Evolutionary conservation across 2,329 filamentous ascomycete genomes (phyloP).

Genomic region (Fusarium tanahbumbuense): DNA sequence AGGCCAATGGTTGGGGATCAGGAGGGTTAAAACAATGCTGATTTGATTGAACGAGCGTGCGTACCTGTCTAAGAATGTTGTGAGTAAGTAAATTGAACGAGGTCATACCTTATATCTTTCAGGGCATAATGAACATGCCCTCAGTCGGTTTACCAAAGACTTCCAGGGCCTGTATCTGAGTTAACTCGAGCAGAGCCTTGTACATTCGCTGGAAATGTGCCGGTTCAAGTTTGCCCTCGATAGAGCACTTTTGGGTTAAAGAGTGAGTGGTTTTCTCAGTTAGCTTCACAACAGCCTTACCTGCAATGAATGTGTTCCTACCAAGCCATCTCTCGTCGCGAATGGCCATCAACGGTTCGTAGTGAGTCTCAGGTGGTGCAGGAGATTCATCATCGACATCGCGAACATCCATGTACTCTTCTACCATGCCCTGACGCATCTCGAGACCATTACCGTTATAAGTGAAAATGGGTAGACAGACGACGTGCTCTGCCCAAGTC

Average conservation of each 20-base stretch:
- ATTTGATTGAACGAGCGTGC: slow-evolving; percentile 7
- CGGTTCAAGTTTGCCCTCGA: slow-evolving; percentile 24
- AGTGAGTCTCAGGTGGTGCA: neutral
- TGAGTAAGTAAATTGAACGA: neutral
- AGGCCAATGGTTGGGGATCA: slow-evolving; percentile 12
- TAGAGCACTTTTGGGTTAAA: slow-evolving; percentile 24
- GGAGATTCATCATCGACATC: slow-evolving; percentile 10
- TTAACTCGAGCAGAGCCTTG: neutral
- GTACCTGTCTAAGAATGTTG: neutral
- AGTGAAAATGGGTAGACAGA: slow-evolving; percentile 37
- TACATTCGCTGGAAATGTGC: slow-evolving; percentile 16
- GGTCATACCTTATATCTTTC: neutral
- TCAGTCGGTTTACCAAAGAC: slow-evolving; percentile 12
- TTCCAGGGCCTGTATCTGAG: slow-evolving; percentile 6
- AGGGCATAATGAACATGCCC: neutral
- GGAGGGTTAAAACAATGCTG: slow-evolving; percentile 7
- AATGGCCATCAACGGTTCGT: slow-evolving; percentile 13
- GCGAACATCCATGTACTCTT: slow-evolving; percentile 39
- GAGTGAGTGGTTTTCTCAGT: slow-evolving; percentile 29
- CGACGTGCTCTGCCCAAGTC: slow-evolving; percentile 30
- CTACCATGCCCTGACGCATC: slow-evolving; percentile 3
- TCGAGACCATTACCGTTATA: slow-evolving; percentile 35
- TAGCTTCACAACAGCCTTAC: slow-evolving; percentile 32
- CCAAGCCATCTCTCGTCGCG: slow-evolving; percentile 9
- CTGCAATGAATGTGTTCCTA: slow-evolving; percentile 20